Conservation (phyloP, 2,329 filamentous ascomycete species). For the Alternaria postmessia region DNA sequence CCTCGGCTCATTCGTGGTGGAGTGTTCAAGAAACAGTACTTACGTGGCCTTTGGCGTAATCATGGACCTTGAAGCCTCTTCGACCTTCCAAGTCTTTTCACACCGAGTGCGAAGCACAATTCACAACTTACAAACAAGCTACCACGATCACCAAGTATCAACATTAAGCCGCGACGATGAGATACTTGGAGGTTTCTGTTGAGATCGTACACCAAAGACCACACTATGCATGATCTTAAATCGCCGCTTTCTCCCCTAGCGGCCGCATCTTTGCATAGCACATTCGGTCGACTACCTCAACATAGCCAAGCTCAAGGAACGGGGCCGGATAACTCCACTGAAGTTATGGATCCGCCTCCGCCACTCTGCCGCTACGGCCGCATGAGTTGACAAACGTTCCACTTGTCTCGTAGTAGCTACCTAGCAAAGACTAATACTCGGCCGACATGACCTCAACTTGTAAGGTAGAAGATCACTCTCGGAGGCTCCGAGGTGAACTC, state of each 20-base stretch:
- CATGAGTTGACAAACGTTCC: not conserved
- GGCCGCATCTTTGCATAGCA: not conserved
- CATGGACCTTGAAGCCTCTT: not conserved
- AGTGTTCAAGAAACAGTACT: not conserved
- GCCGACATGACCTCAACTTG: not conserved
- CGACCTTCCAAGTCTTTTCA: not conserved
- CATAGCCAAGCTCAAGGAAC: not conserved
- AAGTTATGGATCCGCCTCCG: not conserved
- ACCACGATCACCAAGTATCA: not conserved
- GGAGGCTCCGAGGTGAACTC: not conserved
- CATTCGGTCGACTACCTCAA: constrained; percentile 1
- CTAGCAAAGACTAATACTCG: not conserved
- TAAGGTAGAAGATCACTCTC: not conserved
- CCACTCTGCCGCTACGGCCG: not conserved
- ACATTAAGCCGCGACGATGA: not conserved
- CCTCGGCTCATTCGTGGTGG: not conserved
- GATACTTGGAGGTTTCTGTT: not conserved
- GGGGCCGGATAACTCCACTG: not conserved
- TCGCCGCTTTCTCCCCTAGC: constrained; percentile 1
- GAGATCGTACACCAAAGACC: not conserved
- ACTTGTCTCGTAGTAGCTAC: not conserved
- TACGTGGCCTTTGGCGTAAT: not conserved
- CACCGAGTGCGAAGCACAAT: not conserved
- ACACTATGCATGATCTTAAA: not conserved
- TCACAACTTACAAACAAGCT: not conserved